Evolutionary conservation across 2,329 filamentous ascomycete genomes (phyloP).

Genomic region (Aspergillus sclerotialis): DNA sequence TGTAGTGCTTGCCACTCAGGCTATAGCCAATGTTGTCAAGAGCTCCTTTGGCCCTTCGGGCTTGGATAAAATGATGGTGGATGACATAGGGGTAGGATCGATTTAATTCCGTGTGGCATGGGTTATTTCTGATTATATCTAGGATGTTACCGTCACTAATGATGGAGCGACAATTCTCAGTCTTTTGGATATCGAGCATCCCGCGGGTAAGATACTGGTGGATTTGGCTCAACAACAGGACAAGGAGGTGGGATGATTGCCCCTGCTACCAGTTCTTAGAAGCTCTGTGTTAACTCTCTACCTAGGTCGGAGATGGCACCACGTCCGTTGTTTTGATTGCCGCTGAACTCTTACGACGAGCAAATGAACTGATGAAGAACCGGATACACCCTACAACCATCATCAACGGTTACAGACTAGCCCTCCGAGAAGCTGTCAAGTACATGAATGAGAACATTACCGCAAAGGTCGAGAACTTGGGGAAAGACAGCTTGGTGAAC

Average conservation of each 20-base stretch:
- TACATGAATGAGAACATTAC: slow-evolving; percentile 99
- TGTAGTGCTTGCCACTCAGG: slow-evolving; percentile 84
- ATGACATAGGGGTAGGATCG: slow-evolving; percentile 81
- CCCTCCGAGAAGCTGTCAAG: slow-evolving; percentile 90
- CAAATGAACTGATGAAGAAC: slow-evolving; percentile 99
- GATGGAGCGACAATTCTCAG: slow-evolving; percentile 95
- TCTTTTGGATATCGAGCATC: slow-evolving; percentile 94
- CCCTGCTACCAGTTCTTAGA: not conserved
- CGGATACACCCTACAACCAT: slow-evolving; percentile 99
- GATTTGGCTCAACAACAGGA: slow-evolving; percentile 98
- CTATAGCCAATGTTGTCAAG: slow-evolving; percentile 98
- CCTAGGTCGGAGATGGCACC: slow-evolving; percentile 82
- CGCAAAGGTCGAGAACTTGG: slow-evolving; percentile 87
- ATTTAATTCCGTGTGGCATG: slow-evolving; percentile 13
- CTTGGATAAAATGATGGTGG: slow-evolving; percentile 99
- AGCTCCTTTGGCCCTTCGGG: slow-evolving; percentile 96
- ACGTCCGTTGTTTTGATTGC: slow-evolving; percentile 97
- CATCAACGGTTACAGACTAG: slow-evolving; percentile 95
- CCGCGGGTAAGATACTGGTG: slow-evolving; percentile 95
- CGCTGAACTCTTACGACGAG: slow-evolving; percentile 84
- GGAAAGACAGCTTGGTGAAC: slow-evolving; percentile 81
- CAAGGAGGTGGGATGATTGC: slow-evolving; percentile 60
- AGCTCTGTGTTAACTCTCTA: slow-evolving; percentile 5
- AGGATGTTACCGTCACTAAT: slow-evolving; percentile 98
- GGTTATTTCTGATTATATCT: slow-evolving; percentile 9